Evolutionary conservation across 75 land plant genomes (phyloP), one percentile per base, ranked within the genome.

Genomic region (Picea glauca): DNA sequence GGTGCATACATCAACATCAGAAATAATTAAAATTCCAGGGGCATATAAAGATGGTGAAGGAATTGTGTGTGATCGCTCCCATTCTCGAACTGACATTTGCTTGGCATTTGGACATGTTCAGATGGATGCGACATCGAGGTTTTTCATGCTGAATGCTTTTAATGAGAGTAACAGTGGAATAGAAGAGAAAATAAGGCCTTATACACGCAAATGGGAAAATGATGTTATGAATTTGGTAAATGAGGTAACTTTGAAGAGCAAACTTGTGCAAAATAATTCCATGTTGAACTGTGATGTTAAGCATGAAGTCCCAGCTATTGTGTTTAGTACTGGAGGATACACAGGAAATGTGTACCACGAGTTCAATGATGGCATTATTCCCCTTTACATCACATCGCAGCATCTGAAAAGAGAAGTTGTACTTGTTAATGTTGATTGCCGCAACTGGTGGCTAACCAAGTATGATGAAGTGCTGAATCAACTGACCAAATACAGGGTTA

Each of bases 131-230:
- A 58, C 26, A 21, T 50, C 65, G 50, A 9, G 50, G 56, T 9
- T 66, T 23, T 64, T 81, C 74, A 58, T 77, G 58, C 60, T 82
- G 30, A 72, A 84, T 58, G 63, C 84, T 14, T 57, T 31, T 11
- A 64, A 83, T 76, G 76, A 11, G 33, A 68, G 31, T n/a, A 77
- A 63, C 30, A 9, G n/a, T 32, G 35, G 72, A 23, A 43, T 50
- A 75, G 80, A 57, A 76, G 88, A 89, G 75, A 85, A 77, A 33
- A 35, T 91, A 58, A 81, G 76, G 59, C 92, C 93, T 0, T 91
- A 91, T 81, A 83, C 93, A 12, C 81, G 93, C 60, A 91, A 91
- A 76, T 85, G 86, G 86, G 93, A 91, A 70, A 61, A 60, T 11
- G 31, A 50, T 33, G 60, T 60, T 5, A 91, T 91, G 93, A 58